Conservation (phyloP, 2,329 filamentous ascomycete genomes). For the Didymella exigua region DNA sequence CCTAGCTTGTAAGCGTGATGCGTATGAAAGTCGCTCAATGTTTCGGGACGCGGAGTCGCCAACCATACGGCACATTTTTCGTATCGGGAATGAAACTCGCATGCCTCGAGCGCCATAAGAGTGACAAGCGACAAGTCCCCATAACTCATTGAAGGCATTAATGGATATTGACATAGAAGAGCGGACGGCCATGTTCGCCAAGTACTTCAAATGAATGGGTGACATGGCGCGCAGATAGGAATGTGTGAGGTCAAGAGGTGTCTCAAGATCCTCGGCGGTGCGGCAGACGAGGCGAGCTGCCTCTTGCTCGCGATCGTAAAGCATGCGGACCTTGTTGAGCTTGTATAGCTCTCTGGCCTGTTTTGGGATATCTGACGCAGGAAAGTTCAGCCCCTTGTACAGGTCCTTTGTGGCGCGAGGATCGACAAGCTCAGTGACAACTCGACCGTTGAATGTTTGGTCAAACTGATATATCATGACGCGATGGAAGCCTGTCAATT, state of each 20-base stretch:
- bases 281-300: conserved; percentile 84
- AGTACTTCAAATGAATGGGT: conserved; percentile 85
- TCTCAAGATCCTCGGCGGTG: conserved; percentile 72
- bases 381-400: conserved; percentile 87
- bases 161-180: conserved; percentile 95
- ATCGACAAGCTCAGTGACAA: conserved; percentile 86
- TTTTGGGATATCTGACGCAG: conserved; percentile 82
- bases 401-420: conserved; percentile 78
- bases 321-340: conserved; percentile 83
- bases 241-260: conserved; percentile 81
- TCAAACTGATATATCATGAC: conserved; percentile 96
- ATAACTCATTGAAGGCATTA: conserved; percentile 82
- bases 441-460: conserved; percentile 77
- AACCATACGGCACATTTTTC: conserved; percentile 88
- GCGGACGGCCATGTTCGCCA: conserved; percentile 87
- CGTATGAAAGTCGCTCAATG: conserved; percentile 85
- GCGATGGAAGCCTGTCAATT: conserved; percentile 87
- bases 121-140: conserved; percentile 88
- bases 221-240: conserved; percentile 88
- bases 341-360: conserved; percentile 90
- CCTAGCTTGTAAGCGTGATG: conserved; percentile 79
- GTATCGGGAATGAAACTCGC: conserved; percentile 89
- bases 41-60: conserved; percentile 86
- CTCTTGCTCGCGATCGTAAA: conserved; percentile 82
- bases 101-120: conserved; percentile 78